A percentile compares a stretch with the other conserved stretches of the same genome.
These are phyloP conservation scores for Galerina sulciceps DNA, from an alignment of 768 basidiomycete species.

Conservation along the genomic window DNA sequence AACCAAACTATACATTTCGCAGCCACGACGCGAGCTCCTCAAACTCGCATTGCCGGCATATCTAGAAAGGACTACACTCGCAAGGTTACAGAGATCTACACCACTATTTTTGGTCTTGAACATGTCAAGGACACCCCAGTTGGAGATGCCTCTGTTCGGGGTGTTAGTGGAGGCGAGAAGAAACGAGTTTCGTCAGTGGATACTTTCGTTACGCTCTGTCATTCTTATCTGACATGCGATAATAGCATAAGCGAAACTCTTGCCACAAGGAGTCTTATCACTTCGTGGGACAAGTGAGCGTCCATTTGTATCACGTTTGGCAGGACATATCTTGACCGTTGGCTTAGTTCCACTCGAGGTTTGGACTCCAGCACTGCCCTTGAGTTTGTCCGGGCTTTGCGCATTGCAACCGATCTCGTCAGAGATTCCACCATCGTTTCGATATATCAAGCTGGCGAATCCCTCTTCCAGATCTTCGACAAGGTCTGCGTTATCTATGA, in stretches of 20 bases:
- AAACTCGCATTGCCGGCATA: conserved; percentile 44
- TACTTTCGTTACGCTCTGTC: neutral
- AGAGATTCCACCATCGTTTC: conserved; percentile 69
- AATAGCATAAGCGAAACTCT: conserved; percentile 54
- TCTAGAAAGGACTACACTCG: conserved; percentile 48
- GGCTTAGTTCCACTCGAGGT: conserved; percentile 61
- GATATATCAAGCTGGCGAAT: conserved; percentile 84
- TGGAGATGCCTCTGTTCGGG: conserved; percentile 76
- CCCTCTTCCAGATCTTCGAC: conserved; percentile 64
- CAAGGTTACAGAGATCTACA: conserved; percentile 56
- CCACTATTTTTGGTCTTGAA: conserved; percentile 75
- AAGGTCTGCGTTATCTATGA: conserved; percentile 80
- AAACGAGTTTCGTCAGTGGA: conserved; percentile 71
- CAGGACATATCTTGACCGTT: neutral
- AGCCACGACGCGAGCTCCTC: conserved; percentile 69
- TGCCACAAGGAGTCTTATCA: conserved; percentile 62
- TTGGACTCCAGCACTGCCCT: conserved; percentile 74
- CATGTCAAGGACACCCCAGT: conserved; percentile 76
- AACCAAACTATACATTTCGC: conserved; percentile 76
- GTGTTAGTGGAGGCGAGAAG: conserved; percentile 78
- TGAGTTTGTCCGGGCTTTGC: conserved; percentile 71
- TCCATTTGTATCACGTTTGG: neutral
- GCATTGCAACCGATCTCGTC: conserved; percentile 63
- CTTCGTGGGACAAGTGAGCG: conserved; percentile 79
- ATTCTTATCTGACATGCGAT: neutral